Evolutionary conservation across 2,329 filamentous ascomycete species (phyloP), one percentile per base, ranked within the genome.

Genomic region (Talaromyces amestolkiae): DNA sequence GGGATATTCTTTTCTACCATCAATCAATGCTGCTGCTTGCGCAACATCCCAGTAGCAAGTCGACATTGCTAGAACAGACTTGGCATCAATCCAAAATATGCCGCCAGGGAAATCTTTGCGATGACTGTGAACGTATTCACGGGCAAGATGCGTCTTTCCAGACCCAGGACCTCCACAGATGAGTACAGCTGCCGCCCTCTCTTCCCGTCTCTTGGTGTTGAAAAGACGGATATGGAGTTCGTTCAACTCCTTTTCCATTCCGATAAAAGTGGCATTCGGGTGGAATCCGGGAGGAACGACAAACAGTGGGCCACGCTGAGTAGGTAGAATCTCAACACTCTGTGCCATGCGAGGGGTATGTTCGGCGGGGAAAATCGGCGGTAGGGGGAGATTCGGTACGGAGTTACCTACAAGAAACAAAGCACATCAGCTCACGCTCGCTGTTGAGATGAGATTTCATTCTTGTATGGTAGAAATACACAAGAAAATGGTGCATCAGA

Each of bases 31-130:
- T 17, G 83, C 84, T 15, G 83, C 84, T 71, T 85, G 84, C 1
- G 86, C 87, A 67, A 91, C 89, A 58, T 87, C 85, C 85, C 86
- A 89, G 72, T 85, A 91, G 37, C 86, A 86, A 58, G 86, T 84
- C 61, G 84, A 84, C 39, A 87, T 80, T 59, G 89, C 86, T 61
- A 85, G 78, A 3, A 80, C 73, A 0, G 85, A 86, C 68, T 87
- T 88, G 9, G 87, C 86, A 58, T 87, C 83, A 17, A 91, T 82
- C 89, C 89, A 91, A 73, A 89, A 91, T 51, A 90, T 82, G 1
- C 89, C 89, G 1, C 87, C 88, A 0, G 85, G 83, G 69, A 88
- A 91, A 66, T 85, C 79, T 4, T 81, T 76, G 41, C 81, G 84
- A 70, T 90, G 84, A 4, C 80, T 75, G 70, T 87, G 89, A 35